Conservation (phyloP, 257 asterid species). For the Perilla frutescens region DNA sequence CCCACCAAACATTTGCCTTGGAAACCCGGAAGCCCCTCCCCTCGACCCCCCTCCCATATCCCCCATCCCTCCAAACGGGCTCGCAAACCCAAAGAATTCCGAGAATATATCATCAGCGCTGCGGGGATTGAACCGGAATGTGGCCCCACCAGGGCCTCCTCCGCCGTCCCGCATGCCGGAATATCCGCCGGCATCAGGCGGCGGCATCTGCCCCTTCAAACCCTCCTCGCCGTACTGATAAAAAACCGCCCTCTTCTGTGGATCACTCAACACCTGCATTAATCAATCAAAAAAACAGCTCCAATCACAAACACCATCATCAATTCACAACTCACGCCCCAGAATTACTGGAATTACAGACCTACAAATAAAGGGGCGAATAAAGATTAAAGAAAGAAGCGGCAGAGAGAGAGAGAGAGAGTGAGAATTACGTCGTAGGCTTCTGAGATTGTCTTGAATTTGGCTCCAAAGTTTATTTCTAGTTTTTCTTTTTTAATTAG, state of each 20-base stretch:
- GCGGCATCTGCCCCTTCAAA: conserved; percentile 66
- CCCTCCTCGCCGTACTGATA: conserved; percentile 76
- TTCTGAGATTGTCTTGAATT: conserved; percentile 70
- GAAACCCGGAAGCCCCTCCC: conserved; percentile 40
- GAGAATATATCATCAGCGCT: conserved; percentile 59
- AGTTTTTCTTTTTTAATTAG: too few species aligned
- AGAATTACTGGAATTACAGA: conserved; percentile 22
- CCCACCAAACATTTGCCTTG: conserved; percentile 50
- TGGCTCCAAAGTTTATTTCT: conserved; percentile 43
- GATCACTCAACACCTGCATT: conserved; percentile 66
- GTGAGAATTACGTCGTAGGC: conserved; percentile 60
- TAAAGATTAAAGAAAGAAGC: background rate
- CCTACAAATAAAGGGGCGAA: too few species aligned
- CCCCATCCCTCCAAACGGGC: conserved; percentile 63
- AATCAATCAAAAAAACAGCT: conserved; percentile 11
- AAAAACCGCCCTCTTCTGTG: conserved; percentile 59
- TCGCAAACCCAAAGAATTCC: conserved; percentile 50
- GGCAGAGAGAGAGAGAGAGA: background rate
- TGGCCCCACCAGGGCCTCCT: conserved; percentile 22
- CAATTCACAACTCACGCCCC: background rate
- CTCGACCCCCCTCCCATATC: conserved; percentile 50
- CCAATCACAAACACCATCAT: background rate
- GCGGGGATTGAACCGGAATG: conserved; percentile 58
- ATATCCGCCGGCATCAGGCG: conserved; percentile 59
- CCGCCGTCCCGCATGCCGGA: conserved; percentile 48